Evolutionary conservation across 1,284 basidiomycete genomes (phyloP).

Genomic region (Taiwanofungus camphoratus): DNA sequence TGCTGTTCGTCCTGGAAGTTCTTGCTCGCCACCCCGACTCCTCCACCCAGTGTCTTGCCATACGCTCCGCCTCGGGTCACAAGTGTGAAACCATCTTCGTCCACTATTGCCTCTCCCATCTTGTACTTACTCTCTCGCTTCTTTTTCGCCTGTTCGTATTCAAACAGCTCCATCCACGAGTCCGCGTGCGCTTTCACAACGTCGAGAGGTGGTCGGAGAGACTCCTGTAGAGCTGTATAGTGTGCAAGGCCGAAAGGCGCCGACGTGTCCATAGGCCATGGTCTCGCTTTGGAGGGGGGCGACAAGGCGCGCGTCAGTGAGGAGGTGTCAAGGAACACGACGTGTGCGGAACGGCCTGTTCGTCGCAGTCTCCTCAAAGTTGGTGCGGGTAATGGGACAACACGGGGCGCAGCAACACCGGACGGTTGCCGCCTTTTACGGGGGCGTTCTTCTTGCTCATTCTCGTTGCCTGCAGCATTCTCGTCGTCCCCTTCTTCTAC

Average conservation of each 20-base stretch:
- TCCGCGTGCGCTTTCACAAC: slow-evolving; percentile 72
- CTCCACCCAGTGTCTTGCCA: slow-evolving; percentile 78
- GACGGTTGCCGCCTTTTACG: slow-evolving; percentile 41
- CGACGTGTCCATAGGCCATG: slow-evolving; percentile 54
- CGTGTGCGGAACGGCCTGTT: slow-evolving; percentile 64
- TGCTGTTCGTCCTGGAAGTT: slow-evolving; percentile 38
- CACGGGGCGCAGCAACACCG: slow-evolving; percentile 35
- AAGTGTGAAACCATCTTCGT: slow-evolving; percentile 89
- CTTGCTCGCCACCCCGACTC: slow-evolving; percentile 74
- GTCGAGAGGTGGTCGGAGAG: slow-evolving; percentile 68
- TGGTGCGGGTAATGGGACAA: slow-evolving; percentile 52
- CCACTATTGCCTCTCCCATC: slow-evolving; percentile 81
- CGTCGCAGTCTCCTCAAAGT: slow-evolving; percentile 51
- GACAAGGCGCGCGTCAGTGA: slow-evolving; percentile 63
- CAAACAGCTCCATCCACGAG: slow-evolving; percentile 68
- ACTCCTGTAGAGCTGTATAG: slow-evolving; percentile 57
- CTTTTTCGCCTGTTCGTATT: slow-evolving; percentile 60
- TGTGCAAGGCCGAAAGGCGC: slow-evolving; percentile 65
- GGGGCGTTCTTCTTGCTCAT: slow-evolving; percentile 32
- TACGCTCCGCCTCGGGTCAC: slow-evolving; percentile 86
- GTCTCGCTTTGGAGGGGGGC: slow-evolving; percentile 36
- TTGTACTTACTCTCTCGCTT: slow-evolving; percentile 63
- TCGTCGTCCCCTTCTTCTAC: slow-evolving; percentile 32
- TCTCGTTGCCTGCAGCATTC: slow-evolving; percentile 18
- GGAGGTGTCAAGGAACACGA: slow-evolving; percentile 74